These are phyloP conservation scores for Ganoderma resinaceum DNA, from an alignment of 1,284 basidiomycete genomes.

Conservation along the genomic window DNA sequence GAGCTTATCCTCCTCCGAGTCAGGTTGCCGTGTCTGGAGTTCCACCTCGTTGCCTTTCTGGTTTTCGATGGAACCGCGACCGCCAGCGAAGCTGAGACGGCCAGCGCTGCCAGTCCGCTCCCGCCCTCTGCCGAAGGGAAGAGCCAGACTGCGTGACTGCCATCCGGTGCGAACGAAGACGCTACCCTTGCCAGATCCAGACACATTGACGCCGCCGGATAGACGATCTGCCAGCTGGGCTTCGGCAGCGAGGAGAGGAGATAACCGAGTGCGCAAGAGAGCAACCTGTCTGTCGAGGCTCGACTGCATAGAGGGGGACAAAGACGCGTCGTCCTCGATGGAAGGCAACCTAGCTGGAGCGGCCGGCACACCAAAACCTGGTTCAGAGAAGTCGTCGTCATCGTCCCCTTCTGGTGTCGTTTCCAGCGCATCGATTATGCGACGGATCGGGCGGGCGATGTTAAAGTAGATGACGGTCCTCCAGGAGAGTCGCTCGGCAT, in stretches of 20 bases:
- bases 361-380: conserved; percentile 9
- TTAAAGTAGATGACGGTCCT: conserved; percentile 86
- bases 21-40: conserved; percentile 28
- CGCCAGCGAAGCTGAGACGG: conserved; percentile 36
- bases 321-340: conserved; percentile 31
- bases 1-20: conserved; percentile 55
- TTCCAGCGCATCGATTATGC: conserved; percentile 75
- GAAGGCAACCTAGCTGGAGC: conserved; percentile 10
- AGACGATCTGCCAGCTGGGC: conserved; percentile 70
- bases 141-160: conserved; percentile 69
- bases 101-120: conserved; percentile 34
- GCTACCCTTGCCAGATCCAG: conserved; percentile 73
- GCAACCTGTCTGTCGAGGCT: conserved; percentile 48
- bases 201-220: conserved; percentile 72
- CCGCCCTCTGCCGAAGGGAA: conserved; percentile 35
- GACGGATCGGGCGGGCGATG: conserved; percentile 77
- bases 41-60: conserved; percentile 24
- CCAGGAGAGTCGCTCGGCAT: conserved; percentile 82
- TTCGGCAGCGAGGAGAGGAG: conserved; percentile 68
- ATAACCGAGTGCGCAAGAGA: conserved; percentile 62
- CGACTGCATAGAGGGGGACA: conserved; percentile 31
- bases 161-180: conserved; percentile 81
- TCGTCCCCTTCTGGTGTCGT: conserved; percentile 67
- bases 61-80: conserved; percentile 34
- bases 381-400: conserved; percentile 26